Base-by-base conservation (phyloP, 139 green algal genomes). In the Gonium pectorale region DNA sequence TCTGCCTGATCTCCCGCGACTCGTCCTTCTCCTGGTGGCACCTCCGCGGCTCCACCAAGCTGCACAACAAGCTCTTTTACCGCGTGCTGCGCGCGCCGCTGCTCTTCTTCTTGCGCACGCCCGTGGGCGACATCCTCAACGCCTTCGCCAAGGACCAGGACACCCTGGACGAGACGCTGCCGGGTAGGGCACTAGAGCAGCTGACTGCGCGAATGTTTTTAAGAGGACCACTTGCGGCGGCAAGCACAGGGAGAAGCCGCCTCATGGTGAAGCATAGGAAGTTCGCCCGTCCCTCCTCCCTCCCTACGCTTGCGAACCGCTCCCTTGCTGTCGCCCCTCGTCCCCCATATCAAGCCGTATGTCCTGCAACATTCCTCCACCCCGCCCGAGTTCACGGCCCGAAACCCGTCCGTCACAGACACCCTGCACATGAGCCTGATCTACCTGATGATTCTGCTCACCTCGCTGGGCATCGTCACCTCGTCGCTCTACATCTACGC, bases 31-130 rank as follows among this genome's bases (percentile, higher is more conserved):
- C 75, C 73, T 63, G 66, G 4, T 94, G 90, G 89, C 67, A 86
- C 69, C 71, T 92, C 17, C 59, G 64, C 22, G 89, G 83, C 37
- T 75, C 85, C 51, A 86, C 89, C 19, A 69, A 75, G 29, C 79
- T 93, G 69, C 90, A 93, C 83, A 90, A 90, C 69, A 78, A 88
- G 41, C 84, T 90, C 21, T 90, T 95, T 67, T 64, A 83, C 54
- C 86, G 89, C 26, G 88, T 95, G 56, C 90, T 95, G 74, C 56
- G 77, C 54, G 85, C 85, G 27, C 89, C 89, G 21, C 87, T 93
- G 51, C 85, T 93, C 0, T 93, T 93, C 77, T 93, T 93, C 86
- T 87, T 93, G 80, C 80, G 89, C 46, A 93, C 89, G 33, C 89
- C 89, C 33, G 86, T 93, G 35, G 89, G 89, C 4, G 86, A 93